Percentiles rank a stretch among this genome's conserved stretches.
These are phyloP conservation scores for Claviceps sp. DNA, from an alignment of 2,329 filamentous ascomycete genomes.

Conservation along the genomic window DNA sequence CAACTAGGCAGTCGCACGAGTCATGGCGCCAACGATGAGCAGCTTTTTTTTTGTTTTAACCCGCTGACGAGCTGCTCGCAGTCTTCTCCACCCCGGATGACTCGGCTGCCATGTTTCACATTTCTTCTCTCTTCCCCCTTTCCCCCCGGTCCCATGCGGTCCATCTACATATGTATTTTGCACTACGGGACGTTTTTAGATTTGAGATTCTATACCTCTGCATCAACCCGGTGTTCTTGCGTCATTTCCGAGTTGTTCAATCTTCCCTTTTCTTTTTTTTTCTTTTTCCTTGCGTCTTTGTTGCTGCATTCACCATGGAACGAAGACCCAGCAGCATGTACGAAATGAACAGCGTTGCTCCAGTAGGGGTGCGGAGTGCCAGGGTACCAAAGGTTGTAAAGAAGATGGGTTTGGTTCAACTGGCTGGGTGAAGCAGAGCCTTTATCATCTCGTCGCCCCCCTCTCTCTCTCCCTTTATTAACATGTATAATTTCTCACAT, in stretches of 20 bases:
- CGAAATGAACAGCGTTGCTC: not conserved
- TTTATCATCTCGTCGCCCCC: too few relatives aligned
- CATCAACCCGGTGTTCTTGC: constrained; percentile 13
- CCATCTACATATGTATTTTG: constrained; percentile 2
- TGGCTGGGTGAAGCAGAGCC: too few relatives aligned
- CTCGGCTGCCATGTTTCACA: not conserved
- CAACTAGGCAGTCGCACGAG: not conserved
- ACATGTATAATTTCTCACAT: too few relatives aligned
- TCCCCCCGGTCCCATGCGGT: constrained; percentile 4
- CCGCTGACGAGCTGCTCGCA: not conserved
- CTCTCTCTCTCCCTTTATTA: too few relatives aligned
- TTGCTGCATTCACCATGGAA: not conserved
- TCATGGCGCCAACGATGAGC: not conserved
- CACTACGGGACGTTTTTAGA: constrained; percentile 10
- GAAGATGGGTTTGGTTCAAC: not conserved
- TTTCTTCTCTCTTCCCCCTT: constrained; percentile 1
- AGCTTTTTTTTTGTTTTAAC: not conserved
- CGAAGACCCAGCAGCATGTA: not conserved
- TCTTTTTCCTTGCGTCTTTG: not conserved
- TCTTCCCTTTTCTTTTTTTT: not conserved
- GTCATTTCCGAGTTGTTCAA: constrained; percentile 10
- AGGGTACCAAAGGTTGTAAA: not conserved
- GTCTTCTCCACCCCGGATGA: constrained; percentile 2
- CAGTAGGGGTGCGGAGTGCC: not conserved
- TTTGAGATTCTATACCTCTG: constrained; percentile 13